Evolutionary conservation across 148 eudicot genomes (phyloP), one percentile per base, ranked within the genome.

Genomic region (Suaeda aralocaspica): DNA sequence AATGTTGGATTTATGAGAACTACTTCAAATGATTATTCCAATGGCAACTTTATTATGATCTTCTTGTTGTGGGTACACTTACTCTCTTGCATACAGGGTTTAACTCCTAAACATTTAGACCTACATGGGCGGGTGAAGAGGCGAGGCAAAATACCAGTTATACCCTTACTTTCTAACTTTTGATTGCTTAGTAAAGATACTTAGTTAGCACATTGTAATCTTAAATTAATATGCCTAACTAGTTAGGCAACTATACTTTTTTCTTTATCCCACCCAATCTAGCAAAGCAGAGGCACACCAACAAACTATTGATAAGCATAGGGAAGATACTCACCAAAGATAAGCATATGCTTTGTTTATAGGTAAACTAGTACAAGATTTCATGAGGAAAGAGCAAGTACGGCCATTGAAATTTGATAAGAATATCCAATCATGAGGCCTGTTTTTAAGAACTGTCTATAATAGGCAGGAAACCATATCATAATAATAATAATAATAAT

Each of bases 1-100:
- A 67, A 45, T 67, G 52, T 62, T 68, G 72, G 73, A 73, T 68
- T 73, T 73, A 28, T 66, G 73, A 68, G 66, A 57, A 46, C 70
- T 69, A 41, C 55, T 77, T 77, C 69, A 51, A 67, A 44, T 51
- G 44, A 55, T 77, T 50, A 60, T 72, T 72, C 73, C 39, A 60
- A 77, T n/a, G 34, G n/a, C 33, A 56, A 56, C 33, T 33, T 18
- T 9, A 60, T n/a, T 24, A 29, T 34, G n/a, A 30, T 59, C 18
- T 59, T 29, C n/a, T 33, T 26, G 39, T 51, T 69, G 1, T 6
- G 33, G 53, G 24, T 21, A 13, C 33, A 60, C 9, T 26, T 8
- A 36, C n/a, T n/a, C n/a, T n/a, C n/a, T n/a, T n/a, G n/a, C n/a
- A n/a, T n/a, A n/a, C n/a, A 36, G 41, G 8, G 41, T 36, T 36